A percentile compares a stretch with the other conserved stretches of the same genome.
phyloP scores from a whole-genome alignment of 805 yeast species.

The Starmerella etchellsii region DNA sequence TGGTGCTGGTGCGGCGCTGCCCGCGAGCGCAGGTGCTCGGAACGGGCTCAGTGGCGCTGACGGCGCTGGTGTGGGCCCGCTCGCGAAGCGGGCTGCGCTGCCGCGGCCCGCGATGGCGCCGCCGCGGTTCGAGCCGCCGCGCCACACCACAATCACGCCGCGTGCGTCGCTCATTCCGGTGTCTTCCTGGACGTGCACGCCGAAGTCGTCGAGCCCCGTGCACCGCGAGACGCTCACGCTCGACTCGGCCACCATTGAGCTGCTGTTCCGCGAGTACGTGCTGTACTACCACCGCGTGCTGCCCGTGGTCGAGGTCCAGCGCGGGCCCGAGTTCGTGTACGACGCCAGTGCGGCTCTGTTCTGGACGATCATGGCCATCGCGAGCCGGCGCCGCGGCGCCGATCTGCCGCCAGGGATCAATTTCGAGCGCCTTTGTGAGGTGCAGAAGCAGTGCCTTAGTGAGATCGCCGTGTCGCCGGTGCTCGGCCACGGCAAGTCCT shows the following conservation, averaged over 20 bases:
- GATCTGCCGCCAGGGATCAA: slow-evolving; percentile 26
- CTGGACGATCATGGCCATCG: slow-evolving; percentile 85
- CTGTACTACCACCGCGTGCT: slow-evolving; percentile 69
- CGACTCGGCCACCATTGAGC: slow-evolving; percentile 45
- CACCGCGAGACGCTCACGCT: slow-evolving; percentile 52
- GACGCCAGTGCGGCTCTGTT: slow-evolving; percentile 74
- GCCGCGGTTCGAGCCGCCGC: background rate
- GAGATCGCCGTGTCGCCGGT: slow-evolving; percentile 86
- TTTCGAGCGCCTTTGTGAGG: slow-evolving; percentile 51
- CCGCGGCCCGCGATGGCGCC: background rate
- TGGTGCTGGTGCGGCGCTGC: too few relatives aligned
- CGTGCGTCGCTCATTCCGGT: background rate
- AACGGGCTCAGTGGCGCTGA: background rate
- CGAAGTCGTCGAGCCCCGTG: slow-evolving; percentile 35
- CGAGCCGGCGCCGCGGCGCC: slow-evolving; percentile 49
- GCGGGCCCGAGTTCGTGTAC: slow-evolving; percentile 74
- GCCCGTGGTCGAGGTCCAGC: slow-evolving; percentile 72
- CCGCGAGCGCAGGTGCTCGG: background rate
- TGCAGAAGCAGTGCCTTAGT: slow-evolving; percentile 64
- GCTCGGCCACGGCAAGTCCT: slow-evolving; percentile 30
- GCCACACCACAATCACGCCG: background rate
- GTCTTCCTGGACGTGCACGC: slow-evolving; percentile 35
- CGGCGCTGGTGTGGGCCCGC: background rate
- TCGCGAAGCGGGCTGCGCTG: background rate
- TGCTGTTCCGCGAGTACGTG: slow-evolving; percentile 56